Evolutionary conservation across 2,329 filamentous ascomycete genomes (phyloP), one percentile per base, ranked within the genome.

Genomic region (Talaromyces sp.): DNA sequence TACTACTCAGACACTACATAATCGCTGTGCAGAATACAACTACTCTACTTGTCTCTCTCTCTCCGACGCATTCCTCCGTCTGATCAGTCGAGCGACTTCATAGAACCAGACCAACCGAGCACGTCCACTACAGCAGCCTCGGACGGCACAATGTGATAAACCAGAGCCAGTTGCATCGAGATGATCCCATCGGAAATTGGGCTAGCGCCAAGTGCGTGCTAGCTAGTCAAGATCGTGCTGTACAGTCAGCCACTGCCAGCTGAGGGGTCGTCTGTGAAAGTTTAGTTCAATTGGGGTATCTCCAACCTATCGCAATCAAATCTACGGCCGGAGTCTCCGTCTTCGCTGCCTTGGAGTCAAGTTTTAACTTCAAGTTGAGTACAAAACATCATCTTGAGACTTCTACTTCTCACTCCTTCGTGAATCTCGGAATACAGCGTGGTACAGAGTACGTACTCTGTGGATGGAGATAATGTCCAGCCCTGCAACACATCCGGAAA

Each of bases 171-270:
- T 35, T 39, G 52, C 33, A 56, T 37, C 33, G 50, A 56, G 50
- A 35, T 22, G 50, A 54, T 54, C 31, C n/a, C 50, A 56, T 56
- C 52, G 52, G 52, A 56, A 56, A 56, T 37, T 37, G 52, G 49
- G 19, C 52, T 56, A 39, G 52, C 33, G 33, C n/a, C n/a, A 56
- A 33, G 27, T 19, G 14, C 49, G 50, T 54, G 31, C 33, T 56
- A 56, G 6, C 31, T 39, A 56, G 52, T 37, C 52, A 37, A 56
- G 52, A 56, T 56, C 52, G 52, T 56, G 50, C 50, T 54, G 50
- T 22, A 39, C 52, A 39, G 52, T 49, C 58, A 49, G 58, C 58
- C 58, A 60, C 58, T n/a, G 58, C 58, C 41, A 60, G 58, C 58
- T 60, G 58, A 60, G 58, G 43, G 57, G 56, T 39, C 39, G 31